phyloP scores from a whole-genome alignment of 495 filamentous ascomycete species.

The Hypoxylon fuscum region DNA sequence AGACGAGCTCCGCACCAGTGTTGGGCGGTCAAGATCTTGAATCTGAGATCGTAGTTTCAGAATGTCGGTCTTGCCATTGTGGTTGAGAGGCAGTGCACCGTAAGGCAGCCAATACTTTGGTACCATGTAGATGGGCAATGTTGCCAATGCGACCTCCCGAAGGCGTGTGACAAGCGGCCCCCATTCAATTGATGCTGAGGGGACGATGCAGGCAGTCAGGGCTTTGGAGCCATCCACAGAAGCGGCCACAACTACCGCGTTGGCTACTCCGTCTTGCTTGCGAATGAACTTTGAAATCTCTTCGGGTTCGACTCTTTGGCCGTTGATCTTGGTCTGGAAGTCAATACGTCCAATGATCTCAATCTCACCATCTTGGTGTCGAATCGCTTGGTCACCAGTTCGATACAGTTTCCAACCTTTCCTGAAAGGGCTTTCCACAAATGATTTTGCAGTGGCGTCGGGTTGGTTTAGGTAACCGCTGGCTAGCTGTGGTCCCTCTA shows the following conservation, averaged over 20 bases:
- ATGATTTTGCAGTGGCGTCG: not conserved
- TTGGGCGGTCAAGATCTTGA: not conserved
- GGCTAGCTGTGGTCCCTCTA: not conserved
- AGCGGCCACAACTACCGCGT: not conserved
- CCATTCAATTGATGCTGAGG: not conserved
- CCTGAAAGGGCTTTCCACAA: not conserved
- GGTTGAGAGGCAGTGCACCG: not conserved
- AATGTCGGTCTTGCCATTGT: slow-evolving; percentile 1
- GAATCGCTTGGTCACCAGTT: not conserved
- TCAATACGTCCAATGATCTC: slow-evolving; percentile 42
- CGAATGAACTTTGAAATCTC: slow-evolving; percentile 30
- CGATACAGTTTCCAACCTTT: not conserved
- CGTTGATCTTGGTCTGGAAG: slow-evolving; percentile 42
- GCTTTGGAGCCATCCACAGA: not conserved
- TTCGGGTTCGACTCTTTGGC: slow-evolving; percentile 43
- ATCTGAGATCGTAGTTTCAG: not conserved
- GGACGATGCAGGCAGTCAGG: not conserved
- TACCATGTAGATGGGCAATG: not conserved
- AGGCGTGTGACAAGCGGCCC: not conserved
- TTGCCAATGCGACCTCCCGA: no score
- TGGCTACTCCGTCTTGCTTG: not conserved
- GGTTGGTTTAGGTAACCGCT: not conserved
- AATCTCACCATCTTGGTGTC: slow-evolving; percentile 57
- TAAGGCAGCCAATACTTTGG: not conserved
- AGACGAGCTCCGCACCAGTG: not conserved